These are phyloP conservation scores for Vigna reflexopilosa DNA, from an alignment of 306 rosid species.

Conservation along the genomic window DNA sequence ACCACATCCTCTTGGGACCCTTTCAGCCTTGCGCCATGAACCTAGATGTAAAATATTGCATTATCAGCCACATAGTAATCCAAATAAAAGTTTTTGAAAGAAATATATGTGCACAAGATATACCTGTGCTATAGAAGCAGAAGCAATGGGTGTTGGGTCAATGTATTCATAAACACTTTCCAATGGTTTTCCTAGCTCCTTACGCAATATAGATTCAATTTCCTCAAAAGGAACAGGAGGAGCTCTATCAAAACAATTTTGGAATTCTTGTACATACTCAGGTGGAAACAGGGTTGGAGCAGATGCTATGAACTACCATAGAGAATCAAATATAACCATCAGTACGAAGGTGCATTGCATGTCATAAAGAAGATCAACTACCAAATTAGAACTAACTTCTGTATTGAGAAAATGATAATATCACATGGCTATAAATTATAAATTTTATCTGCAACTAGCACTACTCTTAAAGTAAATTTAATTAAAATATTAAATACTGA, in stretches of 20 bases:
- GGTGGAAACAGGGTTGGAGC: constrained; percentile 94
- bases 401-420: constrained; percentile 15
- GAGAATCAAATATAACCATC: constrained; percentile 48
- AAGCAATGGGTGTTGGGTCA: constrained; percentile 88
- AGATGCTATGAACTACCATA: constrained; percentile 84
- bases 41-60: constrained; percentile 56
- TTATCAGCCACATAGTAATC: constrained; percentile 17
- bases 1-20: constrained; percentile 94
- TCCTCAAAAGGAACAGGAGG: constrained; percentile 83
- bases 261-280: constrained; percentile 95
- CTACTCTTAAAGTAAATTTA: not conserved
- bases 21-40: constrained; percentile 92
- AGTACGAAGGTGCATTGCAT: constrained; percentile 11
- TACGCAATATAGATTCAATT: constrained; percentile 72
- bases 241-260: constrained; percentile 92
- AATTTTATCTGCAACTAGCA: not conserved
- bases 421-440: constrained; percentile 27
- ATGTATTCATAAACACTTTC: constrained; percentile 86
- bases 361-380: constrained; percentile 31
- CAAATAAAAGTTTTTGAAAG: constrained; percentile 14
- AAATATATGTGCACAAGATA: constrained; percentile 33
- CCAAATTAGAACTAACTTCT: constrained; percentile 24
- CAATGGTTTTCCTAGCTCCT: constrained; percentile 83
- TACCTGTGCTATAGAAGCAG: constrained; percentile 97
- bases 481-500: constrained; percentile 19